Evolutionary conservation across 2,329 filamentous ascomycete species (phyloP).

Genomic region (Stemphylium beticola): DNA sequence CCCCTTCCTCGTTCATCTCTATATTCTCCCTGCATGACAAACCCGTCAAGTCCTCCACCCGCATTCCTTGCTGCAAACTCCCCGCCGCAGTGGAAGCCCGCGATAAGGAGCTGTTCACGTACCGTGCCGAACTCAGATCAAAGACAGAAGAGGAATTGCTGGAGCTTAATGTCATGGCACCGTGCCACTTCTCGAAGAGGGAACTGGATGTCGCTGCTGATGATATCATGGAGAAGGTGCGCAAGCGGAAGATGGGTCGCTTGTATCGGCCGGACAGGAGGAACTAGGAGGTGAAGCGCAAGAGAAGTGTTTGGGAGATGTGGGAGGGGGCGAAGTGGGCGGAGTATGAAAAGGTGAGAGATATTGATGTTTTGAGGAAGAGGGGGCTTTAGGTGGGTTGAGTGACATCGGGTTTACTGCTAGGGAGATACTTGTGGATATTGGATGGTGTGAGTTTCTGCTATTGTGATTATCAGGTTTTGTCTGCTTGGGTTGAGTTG

Average conservation of each 20-base stretch:
- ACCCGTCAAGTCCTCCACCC: neutral
- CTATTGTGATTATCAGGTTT: no score
- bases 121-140: neutral
- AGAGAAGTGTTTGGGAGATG: conserved; percentile 6
- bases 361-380: neutral
- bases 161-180: neutral
- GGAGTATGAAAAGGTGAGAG: neutral
- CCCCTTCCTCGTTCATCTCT: neutral
- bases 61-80: neutral
- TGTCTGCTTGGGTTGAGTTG: no score
- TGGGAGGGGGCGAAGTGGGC: conserved; percentile 13
- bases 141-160: neutral
- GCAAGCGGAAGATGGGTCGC: conserved; percentile 1
- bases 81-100: neutral
- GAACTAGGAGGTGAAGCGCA: neutral
- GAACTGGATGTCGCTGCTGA: neutral
- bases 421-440: no score
- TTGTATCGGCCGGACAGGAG: conserved; percentile 5
- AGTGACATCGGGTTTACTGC: neutral
- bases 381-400: neutral
- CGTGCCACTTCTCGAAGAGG: neutral
- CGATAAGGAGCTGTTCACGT: neutral
- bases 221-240: conserved; percentile 1
- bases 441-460: no score
- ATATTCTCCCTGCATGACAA: neutral